Evolutionary conservation across 345 rosid species (phyloP).

Genomic region (Boechera divaricarpa): DNA sequence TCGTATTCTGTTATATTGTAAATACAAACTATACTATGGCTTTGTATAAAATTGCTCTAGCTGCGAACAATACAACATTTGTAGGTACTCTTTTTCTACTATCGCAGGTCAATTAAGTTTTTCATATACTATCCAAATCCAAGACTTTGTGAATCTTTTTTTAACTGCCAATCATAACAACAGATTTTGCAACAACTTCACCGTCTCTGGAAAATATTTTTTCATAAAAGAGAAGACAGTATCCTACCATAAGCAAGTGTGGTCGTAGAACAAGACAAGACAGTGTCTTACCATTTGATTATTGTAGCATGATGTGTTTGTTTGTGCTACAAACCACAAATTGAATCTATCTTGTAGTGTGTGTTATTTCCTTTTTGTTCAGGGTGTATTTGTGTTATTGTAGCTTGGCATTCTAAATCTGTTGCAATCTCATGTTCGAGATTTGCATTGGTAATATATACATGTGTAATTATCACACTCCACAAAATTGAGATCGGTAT

Average conservation of each 20-base stretch:
- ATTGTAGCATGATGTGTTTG: conserved; percentile 20
- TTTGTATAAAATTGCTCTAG: conserved; percentile 1
- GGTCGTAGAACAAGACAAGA: conserved; percentile 21
- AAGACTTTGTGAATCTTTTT: not conserved
- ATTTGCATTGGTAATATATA: not conserved
- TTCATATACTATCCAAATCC: not conserved
- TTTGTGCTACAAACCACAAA: conserved; percentile 18
- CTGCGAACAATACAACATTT: not conserved
- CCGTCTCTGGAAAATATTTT: not conserved
- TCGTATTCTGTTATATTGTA: conserved; percentile 22
- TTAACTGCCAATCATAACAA: not conserved
- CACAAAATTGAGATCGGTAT: not conserved
- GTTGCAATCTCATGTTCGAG: conserved; percentile 11
- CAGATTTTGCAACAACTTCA: not conserved
- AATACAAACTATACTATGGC: not conserved
- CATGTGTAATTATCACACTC: not conserved
- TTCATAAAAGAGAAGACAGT: conserved; percentile 2
- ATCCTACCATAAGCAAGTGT: not conserved
- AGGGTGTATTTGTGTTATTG: not conserved
- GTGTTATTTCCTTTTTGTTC: not conserved
- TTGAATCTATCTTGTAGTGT: not conserved
- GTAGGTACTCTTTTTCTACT: conserved; percentile 14
- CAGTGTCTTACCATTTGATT: not conserved
- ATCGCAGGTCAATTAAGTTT: not conserved
- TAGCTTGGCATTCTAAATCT: not conserved